Evolutionary conservation across 2,329 filamentous ascomycete species (phyloP), one percentile per base, ranked within the genome.

Genomic region (Colletotrichum neosansevieriae): DNA sequence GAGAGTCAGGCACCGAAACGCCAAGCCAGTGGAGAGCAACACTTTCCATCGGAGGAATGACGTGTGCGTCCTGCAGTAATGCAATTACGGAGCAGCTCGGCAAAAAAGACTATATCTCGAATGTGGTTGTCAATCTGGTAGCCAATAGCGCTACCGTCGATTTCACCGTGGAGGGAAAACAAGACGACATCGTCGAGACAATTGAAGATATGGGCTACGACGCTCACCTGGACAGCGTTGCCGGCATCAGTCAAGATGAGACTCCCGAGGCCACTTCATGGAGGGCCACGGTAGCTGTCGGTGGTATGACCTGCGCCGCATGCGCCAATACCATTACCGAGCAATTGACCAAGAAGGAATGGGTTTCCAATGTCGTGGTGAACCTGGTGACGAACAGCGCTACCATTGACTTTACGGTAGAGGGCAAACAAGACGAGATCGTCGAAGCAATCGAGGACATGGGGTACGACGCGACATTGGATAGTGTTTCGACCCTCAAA

Each of bases 241-340:
- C 80, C 24, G 77, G 80, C 29, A 72, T 84, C 5, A 76, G 84
- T 45, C 75, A 81, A 68, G 78, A 80, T 10, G 82, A 85, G 64
- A 76, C 81, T 24, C 75, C 81, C 17, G 76, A 87, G 17, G 73
- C 83, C 44, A 78, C 82, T 13, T 78, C 73, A n/a, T 89, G 85
- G 83, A 79, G 83, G 51, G 85, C 82, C 2, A 84, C 80, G 1
- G 70, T 89, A n/a, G 87, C 89, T 32, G 84, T 94, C 44, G 88
- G 85, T 32, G 91, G 91, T 64, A 93, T 94, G 91, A 92, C 89
- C 3, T 94, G 92, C 75, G 88, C 89, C 13, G 85, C 90, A 12
- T 94, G 92, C 74, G 84, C 85, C 64, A 90, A 90, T 74, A 83
- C 84, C 40, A 88, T 94, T 72, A 89, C 86, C 11, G 79, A 85